A percentile compares a stretch with the other conserved stretches of the same genome.
Conservation (phyloP, 768 basidiomycete species). For the Amanita rubescens region DNA sequence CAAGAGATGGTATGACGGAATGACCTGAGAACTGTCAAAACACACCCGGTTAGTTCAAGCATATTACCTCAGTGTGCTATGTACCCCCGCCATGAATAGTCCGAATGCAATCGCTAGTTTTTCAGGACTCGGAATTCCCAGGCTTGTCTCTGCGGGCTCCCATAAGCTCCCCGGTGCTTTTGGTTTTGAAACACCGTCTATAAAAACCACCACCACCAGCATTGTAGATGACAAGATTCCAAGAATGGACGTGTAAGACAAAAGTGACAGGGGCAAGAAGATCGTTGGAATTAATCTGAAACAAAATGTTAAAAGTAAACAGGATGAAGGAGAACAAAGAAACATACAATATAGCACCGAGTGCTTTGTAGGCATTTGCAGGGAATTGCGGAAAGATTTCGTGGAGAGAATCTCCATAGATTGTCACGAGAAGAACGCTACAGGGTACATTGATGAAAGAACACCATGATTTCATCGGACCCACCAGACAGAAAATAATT, state of each 20-base stretch:
- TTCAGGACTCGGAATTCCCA: slow-evolving; percentile 41
- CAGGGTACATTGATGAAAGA: neutral
- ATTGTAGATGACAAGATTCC: slow-evolving; percentile 75
- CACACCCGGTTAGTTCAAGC: neutral
- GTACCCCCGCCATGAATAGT: slow-evolving; percentile 86
- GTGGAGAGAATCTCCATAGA: slow-evolving; percentile 84
- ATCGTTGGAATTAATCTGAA: slow-evolving; percentile 74
- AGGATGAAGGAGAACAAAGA: neutral
- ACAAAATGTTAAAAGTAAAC: neutral
- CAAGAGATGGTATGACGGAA: slow-evolving; percentile 84
- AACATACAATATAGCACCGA: slow-evolving; percentile 60
- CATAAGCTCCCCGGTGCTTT: slow-evolving; percentile 77
- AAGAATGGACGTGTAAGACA: slow-evolving; percentile 85
- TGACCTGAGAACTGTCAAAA: slow-evolving; percentile 75
- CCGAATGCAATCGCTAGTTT: slow-evolving; percentile 80
- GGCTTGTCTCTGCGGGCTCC: slow-evolving; percentile 61
- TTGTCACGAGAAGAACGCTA: slow-evolving; percentile 81
- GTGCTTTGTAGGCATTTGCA: slow-evolving; percentile 64
- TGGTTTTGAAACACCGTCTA: slow-evolving; percentile 73
- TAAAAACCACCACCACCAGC: slow-evolving; percentile 67
- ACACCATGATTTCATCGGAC: neutral
- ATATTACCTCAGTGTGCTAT: slow-evolving; percentile 12
- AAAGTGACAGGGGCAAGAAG: slow-evolving; percentile 76
- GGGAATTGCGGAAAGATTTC: slow-evolving; percentile 63
- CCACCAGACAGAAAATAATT: slow-evolving; percentile 78